A percentile compares a stretch with the other conserved stretches of the same genome.
phyloP scores from a whole-genome alignment of 2,329 filamentous ascomycete genomes.

The Phaeosphaeriaceae sp. region DNA sequence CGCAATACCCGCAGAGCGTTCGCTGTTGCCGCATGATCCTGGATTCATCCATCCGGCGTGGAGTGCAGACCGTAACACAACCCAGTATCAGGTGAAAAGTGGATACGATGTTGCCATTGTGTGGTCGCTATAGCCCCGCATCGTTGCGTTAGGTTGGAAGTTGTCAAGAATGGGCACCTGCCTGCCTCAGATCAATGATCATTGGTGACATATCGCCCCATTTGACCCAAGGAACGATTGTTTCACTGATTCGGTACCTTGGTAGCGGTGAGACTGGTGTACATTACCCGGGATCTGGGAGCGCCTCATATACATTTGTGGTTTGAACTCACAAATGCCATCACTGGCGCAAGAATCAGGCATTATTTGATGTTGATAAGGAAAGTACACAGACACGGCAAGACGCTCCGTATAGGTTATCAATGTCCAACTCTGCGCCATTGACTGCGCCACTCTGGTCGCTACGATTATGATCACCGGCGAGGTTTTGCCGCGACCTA shows the following conservation, averaged over 20 bases:
- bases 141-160: background rate
- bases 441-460: background rate
- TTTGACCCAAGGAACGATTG: background rate
- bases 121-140: background rate
- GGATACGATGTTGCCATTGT: background rate
- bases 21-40: slow-evolving; percentile 1
- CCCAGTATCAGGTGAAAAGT: background rate
- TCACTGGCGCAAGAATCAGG: background rate
- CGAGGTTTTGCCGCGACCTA: background rate
- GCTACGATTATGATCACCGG: background rate
- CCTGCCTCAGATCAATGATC: background rate
- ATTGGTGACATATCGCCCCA: background rate
- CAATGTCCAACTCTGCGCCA: background rate
- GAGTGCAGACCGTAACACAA: background rate
- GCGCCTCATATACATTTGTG: background rate
- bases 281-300: background rate
- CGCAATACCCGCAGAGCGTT: background rate
- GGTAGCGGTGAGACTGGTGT: background rate
- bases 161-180: background rate
- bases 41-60: background rate
- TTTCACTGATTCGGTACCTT: background rate
- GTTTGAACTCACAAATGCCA: background rate
- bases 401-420: background rate
- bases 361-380: background rate
- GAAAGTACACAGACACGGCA: background rate